phyloP scores from a whole-genome alignment of 441 rosid species.

The Gossypium davidsonii region DNA sequence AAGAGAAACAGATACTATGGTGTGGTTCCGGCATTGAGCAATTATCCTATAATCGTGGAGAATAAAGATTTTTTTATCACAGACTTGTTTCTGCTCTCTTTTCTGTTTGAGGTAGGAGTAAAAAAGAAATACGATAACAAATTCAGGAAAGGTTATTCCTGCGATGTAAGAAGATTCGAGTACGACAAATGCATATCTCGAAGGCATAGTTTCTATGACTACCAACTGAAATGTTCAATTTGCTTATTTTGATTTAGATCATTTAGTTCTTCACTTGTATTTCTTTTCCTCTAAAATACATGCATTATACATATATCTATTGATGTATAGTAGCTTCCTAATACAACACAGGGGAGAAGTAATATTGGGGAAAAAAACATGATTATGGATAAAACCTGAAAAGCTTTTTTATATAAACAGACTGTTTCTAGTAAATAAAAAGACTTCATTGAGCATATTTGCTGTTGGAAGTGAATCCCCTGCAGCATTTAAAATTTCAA shows the following conservation, averaged over 20 bases:
- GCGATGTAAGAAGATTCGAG: conserved; percentile 36
- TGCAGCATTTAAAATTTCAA: neutral
- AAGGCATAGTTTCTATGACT: conserved; percentile 51
- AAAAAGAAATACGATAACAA: conserved; percentile 32
- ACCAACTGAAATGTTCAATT: conserved; percentile 4
- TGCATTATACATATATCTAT: neutral
- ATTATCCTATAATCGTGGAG: conserved; percentile 59
- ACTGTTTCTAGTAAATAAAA: neutral
- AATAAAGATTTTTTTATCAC: conserved; percentile 85
- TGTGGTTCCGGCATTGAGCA: conserved; percentile 70
- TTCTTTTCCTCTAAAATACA: neutral
- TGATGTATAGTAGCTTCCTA: neutral
- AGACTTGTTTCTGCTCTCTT: conserved; percentile 80
- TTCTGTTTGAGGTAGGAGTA: conserved; percentile 51
- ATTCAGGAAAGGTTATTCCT: conserved; percentile 67
- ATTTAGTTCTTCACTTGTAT: neutral
- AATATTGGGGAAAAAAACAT: neutral
- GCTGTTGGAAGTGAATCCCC: neutral
- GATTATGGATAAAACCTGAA: neutral
- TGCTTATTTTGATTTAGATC: conserved; percentile 14
- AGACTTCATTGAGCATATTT: neutral
- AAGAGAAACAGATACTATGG: conserved; percentile 79
- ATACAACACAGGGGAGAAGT: neutral
- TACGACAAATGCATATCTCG: conserved; percentile 54
- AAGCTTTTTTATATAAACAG: neutral